Evolutionary conservation across 2,329 filamentous ascomycete species (phyloP).

Genomic region (Fusarium dimerum): DNA sequence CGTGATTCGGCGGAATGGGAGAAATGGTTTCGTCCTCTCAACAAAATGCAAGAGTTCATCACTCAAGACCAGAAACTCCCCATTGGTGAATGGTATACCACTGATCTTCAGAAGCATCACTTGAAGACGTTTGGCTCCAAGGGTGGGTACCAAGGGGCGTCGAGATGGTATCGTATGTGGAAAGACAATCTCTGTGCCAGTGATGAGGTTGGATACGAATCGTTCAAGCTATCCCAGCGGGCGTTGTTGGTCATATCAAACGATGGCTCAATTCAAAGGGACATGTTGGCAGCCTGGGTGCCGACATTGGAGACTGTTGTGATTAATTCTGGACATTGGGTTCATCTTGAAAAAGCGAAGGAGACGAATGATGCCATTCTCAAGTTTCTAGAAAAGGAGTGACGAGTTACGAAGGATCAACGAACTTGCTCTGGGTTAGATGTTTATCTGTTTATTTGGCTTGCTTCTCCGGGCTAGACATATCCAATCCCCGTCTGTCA

Average conservation of each 20-base stretch:
- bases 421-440: too few relatives aligned
- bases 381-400: conserved; percentile 11
- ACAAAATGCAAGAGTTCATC: conserved; percentile 32
- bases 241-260: conserved; percentile 26
- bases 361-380: conserved; percentile 27
- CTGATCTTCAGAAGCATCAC: conserved; percentile 24
- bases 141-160: conserved; percentile 33
- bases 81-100: conserved; percentile 29
- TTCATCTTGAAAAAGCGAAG: conserved; percentile 31
- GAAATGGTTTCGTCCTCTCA: conserved; percentile 29
- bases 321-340: conserved; percentile 38
- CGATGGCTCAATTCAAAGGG: conserved; percentile 13
- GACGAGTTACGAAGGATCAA: not conserved
- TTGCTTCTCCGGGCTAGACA: too few relatives aligned
- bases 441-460: too few relatives aligned
- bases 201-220: conserved; percentile 27
- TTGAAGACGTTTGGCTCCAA: conserved; percentile 19
- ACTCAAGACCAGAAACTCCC: conserved; percentile 16
- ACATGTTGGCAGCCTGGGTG: conserved; percentile 31
- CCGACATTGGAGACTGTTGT: conserved; percentile 38
- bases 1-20: conserved; percentile 25
- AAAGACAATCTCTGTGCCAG: conserved; percentile 26
- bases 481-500: too few relatives aligned
- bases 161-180: conserved; percentile 35
- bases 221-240: conserved; percentile 17